Base-by-base conservation (phyloP, 768 basidiomycete genomes). In the Tylopilus vinaceipallidus region DNA sequence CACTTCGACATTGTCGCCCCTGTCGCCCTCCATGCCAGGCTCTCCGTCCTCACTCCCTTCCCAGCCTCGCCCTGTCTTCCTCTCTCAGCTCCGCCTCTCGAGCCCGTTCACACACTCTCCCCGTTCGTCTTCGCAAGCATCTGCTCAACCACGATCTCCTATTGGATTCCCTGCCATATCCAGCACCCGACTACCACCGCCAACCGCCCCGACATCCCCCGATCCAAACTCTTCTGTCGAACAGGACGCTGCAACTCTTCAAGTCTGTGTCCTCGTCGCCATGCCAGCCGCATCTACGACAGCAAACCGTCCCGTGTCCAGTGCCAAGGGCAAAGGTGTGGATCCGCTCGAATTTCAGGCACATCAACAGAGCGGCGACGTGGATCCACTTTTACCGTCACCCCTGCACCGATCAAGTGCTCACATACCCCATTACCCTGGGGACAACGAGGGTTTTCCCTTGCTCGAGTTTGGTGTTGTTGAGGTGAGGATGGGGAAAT, bases 401-500 rank as follows among this genome's bases (percentile, higher is more conserved):
- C 23, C 46, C 12, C 23, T 3, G 13, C 41, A 9, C 8, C 34
- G 16, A 40, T 23, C 40, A 3, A 23, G 24, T 16, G 12, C 27
- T 2, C 49, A 23, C n/a, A 39, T 19, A 20, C 17, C 24, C 24
- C 38, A 42, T 3, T 5, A 10, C 7, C 7, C 14, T 11, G 10
- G 19, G 14, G 41, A 40, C 8, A 42, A 47, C 9, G 38, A 42
- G 12, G 35, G 40, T 8, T 34, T 44, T 0, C 59, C 53, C 3
- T n/a, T 46, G 16, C 45, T 59, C 22, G 60, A 62, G 37, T 62
- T 61, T 45, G 59, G 60, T 14, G 36, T 61, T 20, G 26, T 45
- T 13, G 47, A 61, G 13, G 2, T 46, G 16, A 32, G 8, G 22
- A 45, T 42, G 22, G 44, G 37, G 2, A 59, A 51, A 0, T 50